Base-by-base conservation (phyloP, 768 basidiomycete species). In the Hemileccinum impolitum region DNA sequence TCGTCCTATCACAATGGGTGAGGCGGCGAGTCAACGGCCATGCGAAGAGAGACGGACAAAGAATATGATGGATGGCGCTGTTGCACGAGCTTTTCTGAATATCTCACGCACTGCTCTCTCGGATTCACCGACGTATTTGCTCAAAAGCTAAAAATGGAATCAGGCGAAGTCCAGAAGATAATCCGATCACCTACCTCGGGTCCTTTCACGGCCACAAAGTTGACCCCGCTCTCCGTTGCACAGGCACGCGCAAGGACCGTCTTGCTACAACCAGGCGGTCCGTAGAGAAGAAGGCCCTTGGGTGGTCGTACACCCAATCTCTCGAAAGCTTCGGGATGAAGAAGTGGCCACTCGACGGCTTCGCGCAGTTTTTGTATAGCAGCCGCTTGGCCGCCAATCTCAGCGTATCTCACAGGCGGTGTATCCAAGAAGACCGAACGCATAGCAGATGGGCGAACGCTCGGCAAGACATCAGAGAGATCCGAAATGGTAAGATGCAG, bases 251-350 rank as follows among this genome's bases (percentile, higher is more conserved):
- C 95, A 14, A 93, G 80, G 36, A 98, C 75, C 2, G 95, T 98
- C 71, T 98, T 98, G 59, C 91, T 93, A 61, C 94, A 96, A n/a
- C 94, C 94, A 4, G 94, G 95, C 4, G 94, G 94, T 4, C 94
- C 94, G 67, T 94, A 99, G 14, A 98, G 72, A 39, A 99, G 70
- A 6, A 98, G 81, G 1, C 95, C 95, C 58, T 89, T 85, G 0
- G 95, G 93, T 3, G 95, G 87, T 40, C 77, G 77, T 11, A 94
- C 90, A 1, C 95, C 95, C 1, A 99, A 74, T 19, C 94, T 77
- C 59, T 78, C 78, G 65, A 99, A 97, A 13, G 88, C 82, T 41
- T 90, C 87, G 1, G 87, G 85, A 68, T 96, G 89, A 30, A 83
- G 72, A 23, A 98, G 68, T 1, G 95, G 96, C 96, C 95, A 98